Conservation (phyloP, 306 rosid species). For the Canavalia ensiformis region DNA sequence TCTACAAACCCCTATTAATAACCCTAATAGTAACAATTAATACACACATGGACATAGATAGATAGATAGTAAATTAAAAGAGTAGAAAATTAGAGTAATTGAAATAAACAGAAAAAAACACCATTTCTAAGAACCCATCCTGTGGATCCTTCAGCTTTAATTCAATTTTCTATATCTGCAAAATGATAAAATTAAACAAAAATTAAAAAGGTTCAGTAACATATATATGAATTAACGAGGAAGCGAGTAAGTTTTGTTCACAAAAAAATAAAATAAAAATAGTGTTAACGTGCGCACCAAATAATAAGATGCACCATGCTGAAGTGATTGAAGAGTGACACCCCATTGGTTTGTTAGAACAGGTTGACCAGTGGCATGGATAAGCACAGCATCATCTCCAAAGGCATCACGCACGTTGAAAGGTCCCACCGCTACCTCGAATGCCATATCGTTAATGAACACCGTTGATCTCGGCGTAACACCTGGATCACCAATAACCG, state of each 20-base stretch:
- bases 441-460: slow-evolving; percentile 87
- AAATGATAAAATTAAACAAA: background rate
- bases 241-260: background rate
- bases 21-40: slow-evolving; percentile 36
- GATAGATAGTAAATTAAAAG: background rate
- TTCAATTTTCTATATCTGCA: slow-evolving; percentile 68
- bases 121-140: slow-evolving; percentile 38
- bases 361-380: slow-evolving; percentile 85
- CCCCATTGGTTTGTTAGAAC: slow-evolving; percentile 94
- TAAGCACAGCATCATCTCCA: slow-evolving; percentile 80
- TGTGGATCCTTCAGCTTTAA: slow-evolving; percentile 29
- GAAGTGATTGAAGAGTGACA: slow-evolving; percentile 82
- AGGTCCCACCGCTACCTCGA: slow-evolving; percentile 77
- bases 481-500: slow-evolving; percentile 61
- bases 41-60: slow-evolving; percentile 26
- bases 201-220: too few relatives aligned
- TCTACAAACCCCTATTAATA: slow-evolving; percentile 42
- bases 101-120: slow-evolving; percentile 31
- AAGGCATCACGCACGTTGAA: slow-evolving; percentile 89
- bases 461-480: slow-evolving; percentile 67
- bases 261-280: background rate
- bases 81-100: background rate
- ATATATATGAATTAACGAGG: background rate
- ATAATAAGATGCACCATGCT: slow-evolving; percentile 82
- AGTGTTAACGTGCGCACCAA: slow-evolving; percentile 57